A percentile compares a stretch with the other conserved stretches of the same genome.
Conservation (phyloP, 345 rosid species). For the Sisymbrium irio region DNA sequence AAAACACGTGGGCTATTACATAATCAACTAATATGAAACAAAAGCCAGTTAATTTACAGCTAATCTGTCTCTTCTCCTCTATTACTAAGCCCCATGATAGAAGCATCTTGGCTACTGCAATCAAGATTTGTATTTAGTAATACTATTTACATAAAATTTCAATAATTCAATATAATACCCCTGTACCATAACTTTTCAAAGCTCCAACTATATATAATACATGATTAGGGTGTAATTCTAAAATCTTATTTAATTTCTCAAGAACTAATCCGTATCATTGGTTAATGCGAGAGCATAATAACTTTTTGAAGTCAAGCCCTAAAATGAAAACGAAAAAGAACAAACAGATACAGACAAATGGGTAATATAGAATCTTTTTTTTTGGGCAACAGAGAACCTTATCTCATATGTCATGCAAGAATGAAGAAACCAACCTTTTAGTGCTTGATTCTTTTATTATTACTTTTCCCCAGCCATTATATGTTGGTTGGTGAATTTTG, state of each 20-base stretch:
- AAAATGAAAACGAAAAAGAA: slow-evolving; percentile 6
- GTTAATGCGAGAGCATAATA: slow-evolving; percentile 13
- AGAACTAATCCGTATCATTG: slow-evolving; percentile 4
- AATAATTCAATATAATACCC: no score
- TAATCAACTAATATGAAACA: not conserved
- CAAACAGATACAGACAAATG: slow-evolving; percentile 11
- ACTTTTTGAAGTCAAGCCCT: slow-evolving; percentile 13
- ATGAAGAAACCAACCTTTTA: no score
- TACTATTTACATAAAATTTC: no score
- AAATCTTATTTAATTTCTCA: not conserved
- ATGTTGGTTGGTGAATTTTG: slow-evolving; percentile 9
- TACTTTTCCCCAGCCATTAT: not conserved
- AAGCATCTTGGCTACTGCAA: no score
- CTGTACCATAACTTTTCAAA: no score
- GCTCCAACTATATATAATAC: no score
- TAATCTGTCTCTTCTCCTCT: not conserved
- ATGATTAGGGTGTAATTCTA: not conserved
- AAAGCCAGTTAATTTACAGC: slow-evolving; percentile 6
- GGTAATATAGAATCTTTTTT: not conserved
- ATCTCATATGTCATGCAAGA: not conserved
- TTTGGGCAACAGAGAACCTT: not conserved
- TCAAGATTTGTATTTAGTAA: no score
- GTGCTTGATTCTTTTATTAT: not conserved
- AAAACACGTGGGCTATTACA: slow-evolving; percentile 2
- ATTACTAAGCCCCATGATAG: slow-evolving; percentile 1